Conservation (phyloP, 495 filamentous ascomycete species). For the Aspergillus sparsus region DNA sequence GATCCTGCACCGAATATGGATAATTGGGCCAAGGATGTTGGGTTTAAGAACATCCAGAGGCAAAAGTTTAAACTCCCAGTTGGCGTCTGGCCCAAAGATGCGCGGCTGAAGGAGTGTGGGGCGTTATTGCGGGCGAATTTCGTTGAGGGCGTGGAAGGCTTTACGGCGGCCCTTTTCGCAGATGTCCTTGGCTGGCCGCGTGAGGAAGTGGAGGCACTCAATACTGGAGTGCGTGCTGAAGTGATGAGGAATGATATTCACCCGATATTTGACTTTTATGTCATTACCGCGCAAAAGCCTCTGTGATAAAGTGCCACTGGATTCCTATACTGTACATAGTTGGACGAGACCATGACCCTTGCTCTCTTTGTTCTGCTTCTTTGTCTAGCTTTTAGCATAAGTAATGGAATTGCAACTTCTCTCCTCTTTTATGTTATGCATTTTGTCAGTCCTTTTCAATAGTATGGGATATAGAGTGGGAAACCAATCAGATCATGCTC, state of each 20-base stretch:
- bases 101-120: constrained; percentile 41
- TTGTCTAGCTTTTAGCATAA: no score
- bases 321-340: background rate
- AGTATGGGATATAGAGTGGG: no score
- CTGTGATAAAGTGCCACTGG: background rate
- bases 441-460: no score
- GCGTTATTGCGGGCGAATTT: constrained; percentile 31
- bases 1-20: constrained; percentile 34
- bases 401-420: no score
- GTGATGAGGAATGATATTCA: constrained; percentile 17
- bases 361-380: background rate
- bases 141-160: constrained; percentile 38
- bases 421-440: no score
- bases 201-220: constrained; percentile 52
- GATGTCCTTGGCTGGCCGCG: constrained; percentile 49
- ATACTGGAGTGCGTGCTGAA: constrained; percentile 24
- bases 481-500: no score
- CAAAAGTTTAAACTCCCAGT: constrained; percentile 34
- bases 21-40: constrained; percentile 31
- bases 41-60: constrained; percentile 35
- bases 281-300: constrained; percentile 21
- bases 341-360: background rate
- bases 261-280: constrained; percentile 24
- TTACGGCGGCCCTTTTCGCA: constrained; percentile 43
- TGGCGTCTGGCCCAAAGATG: constrained; percentile 42